Conservation (phyloP, 768 basidiomycete genomes). For the Boletus rubropictus region DNA sequence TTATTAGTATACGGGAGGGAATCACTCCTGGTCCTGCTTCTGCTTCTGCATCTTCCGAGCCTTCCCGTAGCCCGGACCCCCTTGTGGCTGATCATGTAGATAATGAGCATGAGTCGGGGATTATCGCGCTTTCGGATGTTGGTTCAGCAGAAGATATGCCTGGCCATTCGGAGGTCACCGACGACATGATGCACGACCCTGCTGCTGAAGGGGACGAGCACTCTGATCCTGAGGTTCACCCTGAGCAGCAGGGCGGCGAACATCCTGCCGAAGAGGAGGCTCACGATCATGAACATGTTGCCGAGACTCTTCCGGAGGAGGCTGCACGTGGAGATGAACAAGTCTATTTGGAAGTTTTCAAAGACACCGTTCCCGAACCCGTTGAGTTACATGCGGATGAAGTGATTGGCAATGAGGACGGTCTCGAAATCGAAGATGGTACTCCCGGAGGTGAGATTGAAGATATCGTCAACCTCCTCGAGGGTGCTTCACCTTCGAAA, state of each 20-base stretch:
- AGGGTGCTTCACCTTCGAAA: constrained; percentile 36
- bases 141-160: constrained; percentile 18
- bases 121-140: constrained; percentile 8
- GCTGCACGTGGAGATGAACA: constrained; percentile 5
- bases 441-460: constrained; percentile 45
- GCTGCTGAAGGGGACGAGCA: constrained; percentile 4
- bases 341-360: constrained; percentile 6
- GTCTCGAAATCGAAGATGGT: not conserved
- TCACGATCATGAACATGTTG: constrained; percentile 4
- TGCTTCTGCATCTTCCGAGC: constrained; percentile 25
- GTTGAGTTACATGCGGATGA: constrained; percentile 9
- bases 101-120: constrained; percentile 25
- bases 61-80: constrained; percentile 16
- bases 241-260: constrained; percentile 9
- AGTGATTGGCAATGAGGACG: constrained; percentile 10
- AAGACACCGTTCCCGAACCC: constrained; percentile 5
- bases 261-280: constrained; percentile 5
- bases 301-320: constrained; percentile 5
- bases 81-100: constrained; percentile 17
- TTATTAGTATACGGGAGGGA: constrained; percentile 15
- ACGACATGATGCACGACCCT: constrained; percentile 8
- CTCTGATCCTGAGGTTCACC: constrained; percentile 8
- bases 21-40: constrained; percentile 16
- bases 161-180: constrained; percentile 13
- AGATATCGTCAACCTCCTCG: constrained; percentile 62